Evolutionary conservation across 2,329 filamentous ascomycete genomes (phyloP), one percentile per base, ranked within the genome.

Genomic region (Monosporascus cannonballus): DNA sequence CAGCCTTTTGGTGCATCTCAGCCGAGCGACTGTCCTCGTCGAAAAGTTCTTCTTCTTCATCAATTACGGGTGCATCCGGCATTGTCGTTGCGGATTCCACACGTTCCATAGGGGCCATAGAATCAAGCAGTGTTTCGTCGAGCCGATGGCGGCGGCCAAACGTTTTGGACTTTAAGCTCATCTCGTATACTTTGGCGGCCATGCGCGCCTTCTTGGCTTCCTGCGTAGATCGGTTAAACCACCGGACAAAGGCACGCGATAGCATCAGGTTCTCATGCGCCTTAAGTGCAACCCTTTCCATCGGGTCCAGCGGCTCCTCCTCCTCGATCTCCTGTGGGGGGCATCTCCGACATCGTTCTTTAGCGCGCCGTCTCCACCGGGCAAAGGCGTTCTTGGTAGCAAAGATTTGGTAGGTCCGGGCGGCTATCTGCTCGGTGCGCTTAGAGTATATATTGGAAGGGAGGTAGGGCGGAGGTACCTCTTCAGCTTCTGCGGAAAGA

Each of bases 141-240:
- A 50, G 24, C 48, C 51, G 44, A 53, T 25, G 37, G 6, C 56
- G 47, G 15, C 56, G n/a, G 20, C 63, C 65, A 41, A 68, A 60
- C 39, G 59, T 60, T 49, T 61, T 66, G 6, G 61, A 61, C 51
- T 68, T 67, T 20, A 68, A 55, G 48, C 52, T 63, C 58, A 63
- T 61, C 53, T 67, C 64, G 45, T 67, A 66, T 17, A 60, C 58
- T 38, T 59, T 61, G 7, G 57, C 54, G 20, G 66, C 66, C 47
- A 62, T 52, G 25, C 64, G 55, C 39, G 62, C 62, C 49, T 63
- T 66, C 24, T 56, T 57, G 17, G 52, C 56, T 49, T 67, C 64
- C 54, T 68, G 61, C 47, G 63, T 62, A 34, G 57, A 57, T 27
- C 63, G 56, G 41, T 68, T 68, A 8, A 62, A 65, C 66, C 66